These are phyloP conservation scores for Blastobotrys illinoisensis DNA, from an alignment of 1,139 yeast genomes.

Conservation along the genomic window DNA sequence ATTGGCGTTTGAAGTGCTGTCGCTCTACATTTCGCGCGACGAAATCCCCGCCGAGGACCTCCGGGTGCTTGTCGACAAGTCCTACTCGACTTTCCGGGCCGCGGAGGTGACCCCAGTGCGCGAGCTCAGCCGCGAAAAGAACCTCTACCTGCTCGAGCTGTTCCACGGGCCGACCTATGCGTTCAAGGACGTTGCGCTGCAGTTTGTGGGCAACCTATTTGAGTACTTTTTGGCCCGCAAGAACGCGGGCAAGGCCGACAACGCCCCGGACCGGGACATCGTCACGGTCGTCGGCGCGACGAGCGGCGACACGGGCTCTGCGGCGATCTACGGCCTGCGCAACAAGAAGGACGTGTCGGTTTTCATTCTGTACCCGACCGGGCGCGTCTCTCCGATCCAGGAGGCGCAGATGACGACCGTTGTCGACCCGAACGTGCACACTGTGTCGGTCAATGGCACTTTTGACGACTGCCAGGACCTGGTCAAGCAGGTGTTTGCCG, in stretches of 20 bases:
- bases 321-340: slow-evolving; percentile 95
- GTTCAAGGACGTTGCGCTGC: slow-evolving; percentile 96
- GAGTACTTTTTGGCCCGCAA: slow-evolving; percentile 82
- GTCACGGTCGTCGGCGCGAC: slow-evolving; percentile 98
- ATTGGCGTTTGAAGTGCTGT: slow-evolving; percentile 79
- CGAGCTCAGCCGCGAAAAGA: slow-evolving; percentile 49
- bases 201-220: slow-evolving; percentile 92
- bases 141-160: slow-evolving; percentile 75
- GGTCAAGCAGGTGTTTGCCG: slow-evolving; percentile 90
- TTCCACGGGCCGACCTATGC: slow-evolving; percentile 99
- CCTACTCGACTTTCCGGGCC: slow-evolving; percentile 89
- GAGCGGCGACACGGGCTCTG: slow-evolving; percentile 98
- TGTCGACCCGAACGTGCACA: slow-evolving; percentile 88
- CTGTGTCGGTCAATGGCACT: slow-evolving; percentile 89
- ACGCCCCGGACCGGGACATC: slow-evolving; percentile 57
- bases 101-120: slow-evolving; percentile 79
- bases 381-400: slow-evolving; percentile 95
- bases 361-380: slow-evolving; percentile 92
- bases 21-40: slow-evolving; percentile 59
- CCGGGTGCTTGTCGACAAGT: slow-evolving; percentile 52
- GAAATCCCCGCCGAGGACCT: slow-evolving; percentile 76
- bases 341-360: slow-evolving; percentile 96
- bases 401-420: slow-evolving; percentile 99
- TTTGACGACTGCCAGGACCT: slow-evolving; percentile 98
- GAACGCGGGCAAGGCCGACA: slow-evolving; percentile 55